Conservation (phyloP, 1,139 yeast species). For the Wickerhamomyces sp. region DNA sequence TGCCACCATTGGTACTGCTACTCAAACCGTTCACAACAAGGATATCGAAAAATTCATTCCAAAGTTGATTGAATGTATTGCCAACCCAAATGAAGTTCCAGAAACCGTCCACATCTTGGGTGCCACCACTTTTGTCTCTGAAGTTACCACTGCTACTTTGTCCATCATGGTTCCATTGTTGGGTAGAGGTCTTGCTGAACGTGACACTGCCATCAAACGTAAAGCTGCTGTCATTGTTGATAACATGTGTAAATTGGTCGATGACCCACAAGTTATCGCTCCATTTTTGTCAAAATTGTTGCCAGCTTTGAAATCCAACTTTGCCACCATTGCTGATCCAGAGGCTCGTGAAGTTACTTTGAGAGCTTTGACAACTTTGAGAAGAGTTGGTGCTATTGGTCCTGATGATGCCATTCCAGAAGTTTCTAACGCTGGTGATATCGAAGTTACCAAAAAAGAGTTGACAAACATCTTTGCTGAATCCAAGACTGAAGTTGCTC, state of each 20-base stretch:
- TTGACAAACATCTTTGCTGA: slow-evolving; percentile 64
- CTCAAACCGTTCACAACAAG: slow-evolving; percentile 98
- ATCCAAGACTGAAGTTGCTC: slow-evolving; percentile 51
- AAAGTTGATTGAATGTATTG: slow-evolving; percentile 93
- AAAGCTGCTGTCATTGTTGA: slow-evolving; percentile 99
- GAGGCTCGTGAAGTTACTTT: slow-evolving; percentile 98
- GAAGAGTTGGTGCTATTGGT: slow-evolving; percentile 97
- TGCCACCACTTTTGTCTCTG: slow-evolving; percentile 99
- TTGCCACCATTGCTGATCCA: slow-evolving; percentile 97
- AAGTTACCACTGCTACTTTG: slow-evolving; percentile 98
- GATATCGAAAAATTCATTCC: slow-evolving; percentile 99
- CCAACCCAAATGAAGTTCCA: slow-evolving; percentile 94
- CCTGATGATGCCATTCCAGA: slow-evolving; percentile 89
- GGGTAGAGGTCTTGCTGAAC: slow-evolving; percentile 99
- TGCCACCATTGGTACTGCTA: slow-evolving; percentile 90
- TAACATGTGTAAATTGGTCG: slow-evolving; percentile 99
- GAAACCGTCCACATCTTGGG: slow-evolving; percentile 98
- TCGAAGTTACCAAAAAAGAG: slow-evolving; percentile 77
- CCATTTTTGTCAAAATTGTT: slow-evolving; percentile 93
- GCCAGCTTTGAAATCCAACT: slow-evolving; percentile 94
- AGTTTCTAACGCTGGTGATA: slow-evolving; percentile 97
- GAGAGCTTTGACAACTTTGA: slow-evolving; percentile 95
- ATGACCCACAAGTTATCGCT: slow-evolving; percentile 99
- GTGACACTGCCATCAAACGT: slow-evolving; percentile 99
- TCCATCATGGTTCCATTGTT: slow-evolving; percentile 99